These are phyloP conservation scores for Usnea hakonensis DNA, from an alignment of 495 filamentous ascomycete species.

Conservation along the genomic window DNA sequence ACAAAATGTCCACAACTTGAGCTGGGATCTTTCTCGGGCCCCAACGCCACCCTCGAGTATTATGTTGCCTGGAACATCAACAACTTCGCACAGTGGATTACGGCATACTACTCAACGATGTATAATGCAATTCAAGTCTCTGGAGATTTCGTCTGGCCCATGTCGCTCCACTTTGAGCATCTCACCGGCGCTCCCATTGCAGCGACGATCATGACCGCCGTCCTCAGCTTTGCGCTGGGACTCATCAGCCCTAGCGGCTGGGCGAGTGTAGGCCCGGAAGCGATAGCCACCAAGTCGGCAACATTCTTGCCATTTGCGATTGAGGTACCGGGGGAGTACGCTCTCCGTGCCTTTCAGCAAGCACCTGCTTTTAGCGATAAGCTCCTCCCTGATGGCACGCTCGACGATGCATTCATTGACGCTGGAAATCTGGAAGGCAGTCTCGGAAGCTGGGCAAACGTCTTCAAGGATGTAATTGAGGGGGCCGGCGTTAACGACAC, in stretches of 20 bases:
- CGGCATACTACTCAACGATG: constrained; percentile 3
- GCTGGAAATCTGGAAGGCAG: not conserved
- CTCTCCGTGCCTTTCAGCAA: constrained; percentile 4
- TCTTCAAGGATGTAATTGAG: not conserved
- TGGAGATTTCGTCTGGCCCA: not conserved
- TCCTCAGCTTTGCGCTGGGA: constrained; percentile 8
- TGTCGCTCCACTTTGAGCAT: constrained; percentile 4
- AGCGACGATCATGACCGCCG: constrained; percentile 1
- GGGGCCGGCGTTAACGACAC: not conserved
- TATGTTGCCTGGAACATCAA: constrained; percentile 13
- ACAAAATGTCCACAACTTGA: constrained; percentile 1
- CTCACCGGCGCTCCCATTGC: not conserved
- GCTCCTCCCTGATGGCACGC: not conserved
- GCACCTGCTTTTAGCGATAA: not conserved
- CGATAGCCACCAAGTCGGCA: not conserved
- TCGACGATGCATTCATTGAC: not conserved
- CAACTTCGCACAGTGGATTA: constrained; percentile 9
- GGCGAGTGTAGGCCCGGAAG: not conserved
- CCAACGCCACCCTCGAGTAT: not conserved
- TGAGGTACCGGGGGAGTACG: constrained; percentile 11
- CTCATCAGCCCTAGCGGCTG: constrained; percentile 13
- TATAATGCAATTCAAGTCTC: not conserved
- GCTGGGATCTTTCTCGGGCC: not conserved
- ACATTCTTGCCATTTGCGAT: not conserved
- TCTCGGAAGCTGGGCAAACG: not conserved